phyloP scores from a whole-genome alignment of 106 monocot genomes.

The Iris macrosiphon region DNA sequence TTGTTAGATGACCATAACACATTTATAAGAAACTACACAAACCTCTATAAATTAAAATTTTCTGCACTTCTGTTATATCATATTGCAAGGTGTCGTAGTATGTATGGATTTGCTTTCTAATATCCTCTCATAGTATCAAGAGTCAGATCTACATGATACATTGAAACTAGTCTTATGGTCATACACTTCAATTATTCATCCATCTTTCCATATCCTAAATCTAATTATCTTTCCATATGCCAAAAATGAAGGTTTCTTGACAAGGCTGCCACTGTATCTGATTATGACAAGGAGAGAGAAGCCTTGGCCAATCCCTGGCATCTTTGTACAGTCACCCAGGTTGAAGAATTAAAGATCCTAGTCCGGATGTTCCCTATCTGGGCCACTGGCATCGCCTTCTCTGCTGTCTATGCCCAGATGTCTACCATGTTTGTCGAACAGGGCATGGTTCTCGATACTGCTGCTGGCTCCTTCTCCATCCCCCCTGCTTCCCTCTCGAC shows the following conservation, averaged over 20 bases:
- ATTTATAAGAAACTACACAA: too few species aligned
- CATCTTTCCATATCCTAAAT: too few species aligned
- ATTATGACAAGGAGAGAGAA: conserved; percentile 17
- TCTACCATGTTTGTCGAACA: conserved; percentile 67
- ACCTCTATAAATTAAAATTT: too few species aligned
- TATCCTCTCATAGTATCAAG: too few species aligned
- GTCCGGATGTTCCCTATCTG: conserved; percentile 62
- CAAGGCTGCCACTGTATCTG: conserved; percentile 40
- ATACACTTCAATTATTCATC: too few species aligned
- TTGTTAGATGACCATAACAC: too few species aligned
- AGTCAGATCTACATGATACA: too few species aligned
- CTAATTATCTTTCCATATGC: neutral
- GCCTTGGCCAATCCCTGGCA: conserved; percentile 40
- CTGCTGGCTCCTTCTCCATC: conserved; percentile 32
- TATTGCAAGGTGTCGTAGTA: too few species aligned
- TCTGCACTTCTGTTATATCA: too few species aligned
- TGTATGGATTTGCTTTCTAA: too few species aligned
- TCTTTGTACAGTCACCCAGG: conserved; percentile 64
- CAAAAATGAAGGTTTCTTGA: conserved; percentile 46
- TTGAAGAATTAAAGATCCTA: conserved; percentile 67
- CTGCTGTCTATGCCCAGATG: conserved; percentile 43
- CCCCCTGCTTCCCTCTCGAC: conserved; percentile 64
- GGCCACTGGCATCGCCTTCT: conserved; percentile 47
- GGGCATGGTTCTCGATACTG: conserved; percentile 55
- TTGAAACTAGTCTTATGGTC: too few species aligned